Base-by-base conservation (phyloP, 805 yeast species). In the Candida sonorensis region DNA sequence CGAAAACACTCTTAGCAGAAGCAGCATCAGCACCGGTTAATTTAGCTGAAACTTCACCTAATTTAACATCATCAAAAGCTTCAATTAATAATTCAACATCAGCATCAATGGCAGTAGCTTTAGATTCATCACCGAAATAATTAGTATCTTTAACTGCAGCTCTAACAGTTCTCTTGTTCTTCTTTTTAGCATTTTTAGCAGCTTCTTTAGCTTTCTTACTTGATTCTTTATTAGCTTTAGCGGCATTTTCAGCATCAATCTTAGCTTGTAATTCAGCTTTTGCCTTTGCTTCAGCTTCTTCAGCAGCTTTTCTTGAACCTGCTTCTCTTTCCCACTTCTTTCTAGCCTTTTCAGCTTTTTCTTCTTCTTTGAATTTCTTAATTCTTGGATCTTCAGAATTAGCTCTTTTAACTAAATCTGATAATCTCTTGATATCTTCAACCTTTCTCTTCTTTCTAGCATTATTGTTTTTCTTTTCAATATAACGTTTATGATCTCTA, bases 401-500 rank as follows among this genome's bases (percentile, higher is more conserved):
- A 25, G 94, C 96, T 60, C 92, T 77, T 62, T 84, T 94, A 33
- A 92, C 90, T 37, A 86, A 64, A 52, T 82, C 86, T 45, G 81
- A 75, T 43, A 90, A 63, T 58, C 97, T 77, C 59, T 87, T 82
- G 69, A 81, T 90, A 65, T 92, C 98, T 57, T 92, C 97, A 55
- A 90, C 87, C 81, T 92, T 92, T 72, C 77, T 83, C 83, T 90
- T 92, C 72, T 85, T 83, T 72, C 98, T 84, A 37, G 94, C 85
- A 47, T 95, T 87, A 64, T 84, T 77, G 72, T 92, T 92, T 75
- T 92, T 92, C 72, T 90, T 86, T 69, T 92, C 98, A 49, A 88
- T 81, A 72, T 86, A 84, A 69, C 98, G 94, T 72, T 92, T 92
- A 77, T 92, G 95, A 62, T 92, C 98, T 75, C 98, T 87, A 79